A percentile compares a stretch with the other conserved stretches of the same genome.
Evolutionary conservation across 2,329 filamentous ascomycete genomes (phyloP).

Genomic region (Arthrobotrys megalospora): DNA sequence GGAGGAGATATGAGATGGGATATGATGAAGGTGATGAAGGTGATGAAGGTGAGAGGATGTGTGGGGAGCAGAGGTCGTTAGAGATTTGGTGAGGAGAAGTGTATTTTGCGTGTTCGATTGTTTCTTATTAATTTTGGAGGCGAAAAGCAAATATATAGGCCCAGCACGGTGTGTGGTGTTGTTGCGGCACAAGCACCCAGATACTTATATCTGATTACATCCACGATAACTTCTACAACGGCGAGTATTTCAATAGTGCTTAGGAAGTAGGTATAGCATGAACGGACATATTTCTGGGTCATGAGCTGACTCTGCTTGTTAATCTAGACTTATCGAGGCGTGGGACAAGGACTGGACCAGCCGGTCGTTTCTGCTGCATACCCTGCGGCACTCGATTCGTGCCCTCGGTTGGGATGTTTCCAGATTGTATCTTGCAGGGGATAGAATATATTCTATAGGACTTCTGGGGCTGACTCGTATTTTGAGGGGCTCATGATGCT

Average conservation of each 20-base stretch:
- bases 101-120: constrained; percentile 51
- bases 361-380: no score
- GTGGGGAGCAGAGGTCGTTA: constrained; percentile 26
- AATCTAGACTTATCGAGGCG: background rate
- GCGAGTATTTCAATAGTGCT: background rate
- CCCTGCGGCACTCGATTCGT: constrained; percentile 16
- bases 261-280: no score
- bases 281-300: background rate
- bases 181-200: constrained; percentile 40
- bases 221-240: background rate
- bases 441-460: background rate
- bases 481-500: constrained; percentile 5
- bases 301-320: background rate
- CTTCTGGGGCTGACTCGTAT: background rate
- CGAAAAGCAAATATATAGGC: constrained; percentile 40
- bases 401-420: background rate
- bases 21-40: constrained; percentile 18
- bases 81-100: constrained; percentile 42
- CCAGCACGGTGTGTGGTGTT: constrained; percentile 46
- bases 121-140: constrained; percentile 54
- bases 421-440: background rate
- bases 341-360: background rate
- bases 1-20: constrained; percentile 31
- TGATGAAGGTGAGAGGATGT: constrained; percentile 30
- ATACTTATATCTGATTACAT: background rate